phyloP scores from a whole-genome alignment of 2,329 filamentous ascomycete species.

The Pseudophaeomoniella oleicola region DNA sequence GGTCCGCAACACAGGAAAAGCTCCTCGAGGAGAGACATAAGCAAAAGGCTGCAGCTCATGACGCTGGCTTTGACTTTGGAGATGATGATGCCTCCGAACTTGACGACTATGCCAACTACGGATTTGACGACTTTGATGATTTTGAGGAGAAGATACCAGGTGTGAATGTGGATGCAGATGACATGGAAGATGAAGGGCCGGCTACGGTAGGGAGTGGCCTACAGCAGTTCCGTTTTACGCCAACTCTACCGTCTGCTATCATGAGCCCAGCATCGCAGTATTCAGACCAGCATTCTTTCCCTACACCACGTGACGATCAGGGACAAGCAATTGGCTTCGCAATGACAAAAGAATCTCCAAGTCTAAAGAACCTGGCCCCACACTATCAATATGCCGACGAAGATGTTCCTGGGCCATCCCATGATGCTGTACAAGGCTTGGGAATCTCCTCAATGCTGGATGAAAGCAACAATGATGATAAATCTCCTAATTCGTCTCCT shows the following conservation, averaged over 20 bases:
- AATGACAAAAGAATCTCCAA: slow-evolving; percentile 7
- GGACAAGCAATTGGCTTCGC: slow-evolving; percentile 11
- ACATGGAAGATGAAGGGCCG: slow-evolving; percentile 14
- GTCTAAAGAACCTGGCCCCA: slow-evolving; percentile 2
- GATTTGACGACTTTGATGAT: slow-evolving; percentile 26
- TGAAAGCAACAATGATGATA: neutral
- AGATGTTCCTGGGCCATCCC: neutral
- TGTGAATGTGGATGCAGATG: slow-evolving; percentile 30
- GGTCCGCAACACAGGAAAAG: slow-evolving; percentile 45
- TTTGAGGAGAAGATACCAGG: slow-evolving; percentile 34
- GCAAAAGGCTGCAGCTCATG: slow-evolving; percentile 32
- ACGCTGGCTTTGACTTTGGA: slow-evolving; percentile 16
- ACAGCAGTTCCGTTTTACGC: slow-evolving; percentile 13
- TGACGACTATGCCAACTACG: slow-evolving; percentile 26
- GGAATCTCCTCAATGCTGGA: neutral
- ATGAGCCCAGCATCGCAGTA: slow-evolving; percentile 13
- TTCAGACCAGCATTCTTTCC: slow-evolving; percentile 10
- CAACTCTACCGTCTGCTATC: slow-evolving; percentile 11
- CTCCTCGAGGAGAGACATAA: slow-evolving; percentile 49
- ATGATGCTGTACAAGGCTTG: slow-evolving; percentile 1
- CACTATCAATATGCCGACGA: neutral
- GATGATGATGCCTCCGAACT: slow-evolving; percentile 6
- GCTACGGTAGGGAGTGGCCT: slow-evolving; percentile 4
- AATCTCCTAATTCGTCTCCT: neutral
- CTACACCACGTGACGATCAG: slow-evolving; percentile 13